A percentile compares a stretch with the other conserved stretches of the same genome.
Evolutionary conservation across 345 rosid species (phyloP).

Genomic region (Brassica incana): DNA sequence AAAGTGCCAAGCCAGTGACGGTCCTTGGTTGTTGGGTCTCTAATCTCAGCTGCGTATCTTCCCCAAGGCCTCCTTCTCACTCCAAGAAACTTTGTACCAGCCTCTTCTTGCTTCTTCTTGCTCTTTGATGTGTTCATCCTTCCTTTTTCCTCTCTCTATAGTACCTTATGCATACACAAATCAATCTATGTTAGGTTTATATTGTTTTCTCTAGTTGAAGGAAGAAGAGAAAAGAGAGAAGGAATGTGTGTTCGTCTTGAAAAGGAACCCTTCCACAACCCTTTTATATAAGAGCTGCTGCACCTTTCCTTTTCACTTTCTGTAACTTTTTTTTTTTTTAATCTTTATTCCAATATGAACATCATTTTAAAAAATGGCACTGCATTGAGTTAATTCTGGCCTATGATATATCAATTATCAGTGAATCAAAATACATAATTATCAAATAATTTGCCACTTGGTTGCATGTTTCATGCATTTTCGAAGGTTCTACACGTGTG

Average conservation of each 20-base stretch:
- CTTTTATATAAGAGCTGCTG: conserved; percentile 30
- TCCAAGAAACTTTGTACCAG: conserved; percentile 59
- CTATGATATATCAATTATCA: conserved; percentile 38
- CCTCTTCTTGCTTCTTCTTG: conserved; percentile 51
- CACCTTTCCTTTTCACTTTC: conserved; percentile 14
- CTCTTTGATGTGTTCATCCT: conserved; percentile 57
- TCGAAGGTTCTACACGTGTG: conserved; percentile 27
- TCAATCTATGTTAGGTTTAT: conserved; percentile 11
- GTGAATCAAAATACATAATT: conserved; percentile 24
- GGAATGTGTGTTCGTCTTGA: conserved; percentile 39
- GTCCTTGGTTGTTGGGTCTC: conserved; percentile 82
- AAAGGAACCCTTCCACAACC: conserved; percentile 24
- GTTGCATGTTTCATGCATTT: conserved; percentile 39
- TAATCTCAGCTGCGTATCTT: conserved; percentile 78
- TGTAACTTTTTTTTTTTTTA: not conserved
- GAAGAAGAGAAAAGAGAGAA: conserved; percentile 15
- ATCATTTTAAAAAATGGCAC: not conserved
- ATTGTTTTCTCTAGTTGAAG: not conserved
- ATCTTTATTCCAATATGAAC: conserved; percentile 18
- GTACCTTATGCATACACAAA: not conserved
- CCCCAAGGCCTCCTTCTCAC: conserved; percentile 91
- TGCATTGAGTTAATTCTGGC: conserved; percentile 33
- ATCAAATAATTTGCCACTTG: conserved; percentile 33
- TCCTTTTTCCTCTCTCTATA: not conserved
- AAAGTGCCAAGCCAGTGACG: conserved; percentile 90